phyloP scores from a whole-genome alignment of 2,329 filamentous ascomycete species.

The Chaetomium sp. region DNA sequence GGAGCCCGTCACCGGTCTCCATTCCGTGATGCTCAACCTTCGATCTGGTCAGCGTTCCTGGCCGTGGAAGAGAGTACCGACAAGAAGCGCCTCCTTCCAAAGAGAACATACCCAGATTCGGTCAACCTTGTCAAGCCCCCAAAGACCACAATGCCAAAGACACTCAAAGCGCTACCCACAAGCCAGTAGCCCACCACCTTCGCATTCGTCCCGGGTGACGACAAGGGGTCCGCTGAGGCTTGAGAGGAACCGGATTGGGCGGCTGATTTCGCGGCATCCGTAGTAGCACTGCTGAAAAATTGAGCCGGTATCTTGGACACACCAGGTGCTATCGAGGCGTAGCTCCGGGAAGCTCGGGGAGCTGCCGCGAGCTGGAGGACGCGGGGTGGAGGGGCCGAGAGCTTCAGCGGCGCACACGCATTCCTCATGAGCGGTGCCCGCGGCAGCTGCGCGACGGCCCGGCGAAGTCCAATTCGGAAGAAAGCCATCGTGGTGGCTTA shows the following conservation, averaged over 20 bases:
- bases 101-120: conserved; percentile 69
- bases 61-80: background rate
- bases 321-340: conserved; percentile 28
- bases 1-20: conserved; percentile 91
- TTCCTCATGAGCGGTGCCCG: conserved; percentile 39
- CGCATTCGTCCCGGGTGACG: conserved; percentile 56
- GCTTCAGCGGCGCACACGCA: conserved; percentile 35
- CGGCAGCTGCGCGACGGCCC: conserved; percentile 22
- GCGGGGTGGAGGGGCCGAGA: conserved; percentile 15
- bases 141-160: conserved; percentile 95
- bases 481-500: conserved; percentile 24
- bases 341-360: conserved; percentile 27
- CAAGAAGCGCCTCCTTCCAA: too few relatives aligned
- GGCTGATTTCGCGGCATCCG: conserved; percentile 2
- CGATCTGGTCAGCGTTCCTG: conserved; percentile 2
- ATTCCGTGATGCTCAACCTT: conserved; percentile 97
- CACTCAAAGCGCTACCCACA: conserved; percentile 80
- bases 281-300: conserved; percentile 12
- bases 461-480: conserved; percentile 26
- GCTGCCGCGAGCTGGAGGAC: conserved; percentile 24
- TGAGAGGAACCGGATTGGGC: background rate
- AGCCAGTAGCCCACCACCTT: conserved; percentile 88
- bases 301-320: conserved; percentile 27
- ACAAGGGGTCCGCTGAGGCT: conserved; percentile 29
- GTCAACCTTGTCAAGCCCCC: conserved; percentile 90